phyloP scores from a whole-genome alignment of 148 eudicot genomes.

The Vaccinium vitisidaea region DNA sequence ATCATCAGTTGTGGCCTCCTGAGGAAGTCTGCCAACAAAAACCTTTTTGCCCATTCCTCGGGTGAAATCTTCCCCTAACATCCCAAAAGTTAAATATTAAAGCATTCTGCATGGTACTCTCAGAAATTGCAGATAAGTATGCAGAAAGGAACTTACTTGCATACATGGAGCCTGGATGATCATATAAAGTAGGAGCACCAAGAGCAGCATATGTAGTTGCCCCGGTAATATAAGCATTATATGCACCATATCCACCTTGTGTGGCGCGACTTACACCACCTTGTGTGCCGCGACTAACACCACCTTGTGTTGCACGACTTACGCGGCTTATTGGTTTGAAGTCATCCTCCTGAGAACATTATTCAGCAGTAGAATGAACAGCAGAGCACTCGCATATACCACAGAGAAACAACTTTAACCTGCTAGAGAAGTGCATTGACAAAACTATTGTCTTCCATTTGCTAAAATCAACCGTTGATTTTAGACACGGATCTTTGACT shows the following conservation, averaged over 20 bases:
- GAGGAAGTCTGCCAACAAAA: slow-evolving; percentile 94
- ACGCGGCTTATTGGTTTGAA: slow-evolving; percentile 52
- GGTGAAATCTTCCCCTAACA: slow-evolving; percentile 49
- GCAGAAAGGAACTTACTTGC: slow-evolving; percentile 59
- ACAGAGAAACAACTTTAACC: not conserved
- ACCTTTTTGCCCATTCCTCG: slow-evolving; percentile 88
- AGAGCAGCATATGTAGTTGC: slow-evolving; percentile 90
- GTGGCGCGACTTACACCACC: slow-evolving; percentile 10
- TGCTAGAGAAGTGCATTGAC: not conserved
- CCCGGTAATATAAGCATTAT: slow-evolving; percentile 75
- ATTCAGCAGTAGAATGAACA: not conserved
- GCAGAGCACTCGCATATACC: not conserved
- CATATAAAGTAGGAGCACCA: slow-evolving; percentile 94
- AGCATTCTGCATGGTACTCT: not conserved
- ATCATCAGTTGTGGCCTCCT: slow-evolving; percentile 83
- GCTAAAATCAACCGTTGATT: too few relatives aligned
- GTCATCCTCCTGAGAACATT: slow-evolving; percentile 58
- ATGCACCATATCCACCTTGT: slow-evolving; percentile 92
- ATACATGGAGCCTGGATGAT: slow-evolving; percentile 69
- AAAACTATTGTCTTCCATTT: not conserved
- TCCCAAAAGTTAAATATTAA: not conserved
- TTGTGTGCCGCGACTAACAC: not conserved
- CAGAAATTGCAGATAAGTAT: not conserved
- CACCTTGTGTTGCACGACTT: too few relatives aligned
- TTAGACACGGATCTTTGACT: too few relatives aligned